Conservation (phyloP, 139 green algal species). For the Ettlia oleoabundans region DNA sequence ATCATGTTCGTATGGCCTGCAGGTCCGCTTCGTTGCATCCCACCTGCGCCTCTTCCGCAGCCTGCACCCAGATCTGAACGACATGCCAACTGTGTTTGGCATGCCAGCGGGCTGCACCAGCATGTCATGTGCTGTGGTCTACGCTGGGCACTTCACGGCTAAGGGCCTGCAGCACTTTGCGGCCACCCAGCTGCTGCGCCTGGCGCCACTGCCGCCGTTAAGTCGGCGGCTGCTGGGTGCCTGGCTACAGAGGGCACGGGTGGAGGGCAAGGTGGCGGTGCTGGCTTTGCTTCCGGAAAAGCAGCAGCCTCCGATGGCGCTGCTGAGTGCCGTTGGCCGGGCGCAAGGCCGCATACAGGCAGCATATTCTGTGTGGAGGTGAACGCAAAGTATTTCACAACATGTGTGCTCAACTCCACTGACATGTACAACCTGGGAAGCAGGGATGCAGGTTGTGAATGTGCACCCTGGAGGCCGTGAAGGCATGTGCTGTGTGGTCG, state of each 20-base stretch:
- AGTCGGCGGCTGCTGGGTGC: not conserved
- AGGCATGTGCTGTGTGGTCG: too few species aligned
- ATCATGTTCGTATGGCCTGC: not conserved
- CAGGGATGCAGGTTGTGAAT: too few species aligned
- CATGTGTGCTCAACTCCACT: not conserved
- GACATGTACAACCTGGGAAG: not conserved
- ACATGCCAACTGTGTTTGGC: conserved; percentile 9
- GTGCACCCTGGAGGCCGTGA: too few species aligned
- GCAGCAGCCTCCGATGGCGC: not conserved
- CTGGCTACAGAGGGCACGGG: not conserved
- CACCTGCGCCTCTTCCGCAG: conserved; percentile 3
- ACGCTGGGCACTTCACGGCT: not conserved
- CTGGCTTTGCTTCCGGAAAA: conserved; percentile 13
- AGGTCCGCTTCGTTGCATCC: conserved; percentile 23
- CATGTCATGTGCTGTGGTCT: conserved; percentile 14
- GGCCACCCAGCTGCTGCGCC: not conserved
- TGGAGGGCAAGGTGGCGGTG: not conserved
- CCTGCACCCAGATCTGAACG: not conserved
- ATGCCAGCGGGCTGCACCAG: conserved; percentile 4
- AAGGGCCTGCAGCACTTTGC: not conserved
- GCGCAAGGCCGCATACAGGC: not conserved
- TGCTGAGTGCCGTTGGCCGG: not conserved
- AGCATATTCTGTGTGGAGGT: conserved; percentile 8
- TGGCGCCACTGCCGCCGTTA: conserved; percentile 10
- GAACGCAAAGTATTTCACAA: not conserved